Percentiles rank a stretch among this genome's conserved stretches.
phyloP scores from a whole-genome alignment of 192 early-diverging fungal genomes.

The Phlyctochytrium bullatum region DNA sequence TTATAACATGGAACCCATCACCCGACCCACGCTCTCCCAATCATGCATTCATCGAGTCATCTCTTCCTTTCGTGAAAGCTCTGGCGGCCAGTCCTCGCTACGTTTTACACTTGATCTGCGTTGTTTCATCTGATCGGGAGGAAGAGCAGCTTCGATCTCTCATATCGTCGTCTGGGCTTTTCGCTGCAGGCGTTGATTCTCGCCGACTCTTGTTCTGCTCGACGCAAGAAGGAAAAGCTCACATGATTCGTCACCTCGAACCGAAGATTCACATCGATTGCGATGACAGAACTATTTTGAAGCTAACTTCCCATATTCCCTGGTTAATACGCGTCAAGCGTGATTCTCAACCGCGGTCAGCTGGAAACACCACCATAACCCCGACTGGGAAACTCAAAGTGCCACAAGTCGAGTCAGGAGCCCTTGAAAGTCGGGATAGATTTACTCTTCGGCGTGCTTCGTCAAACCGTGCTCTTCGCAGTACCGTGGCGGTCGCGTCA shows the following conservation, averaged over 20 bases:
- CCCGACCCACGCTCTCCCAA: conserved; percentile 63
- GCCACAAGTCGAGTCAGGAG: too few relatives aligned
- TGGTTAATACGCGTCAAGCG: too few relatives aligned
- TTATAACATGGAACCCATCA: conserved; percentile 75
- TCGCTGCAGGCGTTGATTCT: conserved; percentile 46
- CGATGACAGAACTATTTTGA: conserved; percentile 22
- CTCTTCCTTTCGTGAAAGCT: conserved; percentile 50
- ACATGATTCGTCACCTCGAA: conserved; percentile 71
- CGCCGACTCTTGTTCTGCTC: conserved; percentile 71
- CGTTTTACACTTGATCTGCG: conserved; percentile 56
- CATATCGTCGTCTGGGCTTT: conserved; percentile 14
- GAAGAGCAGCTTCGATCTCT: conserved; percentile 49
- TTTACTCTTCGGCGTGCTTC: too few relatives aligned
- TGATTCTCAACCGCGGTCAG: too few relatives aligned
- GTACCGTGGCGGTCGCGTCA: too few relatives aligned
- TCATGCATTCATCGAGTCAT: conserved; percentile 64
- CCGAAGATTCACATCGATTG: conserved; percentile 64
- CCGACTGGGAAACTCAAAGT: too few relatives aligned
- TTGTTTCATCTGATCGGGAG: conserved; percentile 55
- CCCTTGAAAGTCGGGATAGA: too few relatives aligned
- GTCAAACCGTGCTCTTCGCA: too few relatives aligned
- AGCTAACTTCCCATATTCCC: too few relatives aligned
- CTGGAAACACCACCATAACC: too few relatives aligned
- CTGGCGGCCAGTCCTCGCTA: conserved; percentile 27
- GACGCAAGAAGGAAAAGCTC: conserved; percentile 62